A percentile compares a stretch with the other conserved stretches of the same genome.
Conservation (phyloP, 2,329 filamentous ascomycete genomes). For the Talaromyces sp. region DNA sequence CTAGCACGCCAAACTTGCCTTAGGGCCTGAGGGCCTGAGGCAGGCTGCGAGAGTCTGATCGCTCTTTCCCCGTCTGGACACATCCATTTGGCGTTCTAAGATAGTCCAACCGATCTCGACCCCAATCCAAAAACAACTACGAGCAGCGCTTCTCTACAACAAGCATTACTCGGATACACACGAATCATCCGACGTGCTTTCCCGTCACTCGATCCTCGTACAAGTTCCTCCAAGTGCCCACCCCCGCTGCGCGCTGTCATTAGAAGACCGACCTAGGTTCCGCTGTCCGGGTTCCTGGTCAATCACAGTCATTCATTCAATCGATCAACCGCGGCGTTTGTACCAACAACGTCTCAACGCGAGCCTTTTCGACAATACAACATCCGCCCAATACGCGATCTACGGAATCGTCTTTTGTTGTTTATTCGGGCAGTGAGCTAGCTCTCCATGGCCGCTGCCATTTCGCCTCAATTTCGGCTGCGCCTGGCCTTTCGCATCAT, state of each 20-base stretch:
- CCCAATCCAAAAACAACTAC: too few relatives aligned
- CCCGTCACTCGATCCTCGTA: background rate
- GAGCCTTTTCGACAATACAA: background rate
- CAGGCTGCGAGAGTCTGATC: conserved; percentile 1
- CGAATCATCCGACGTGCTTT: background rate
- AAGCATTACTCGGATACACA: background rate
- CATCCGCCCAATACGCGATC: background rate
- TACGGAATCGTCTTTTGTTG: background rate
- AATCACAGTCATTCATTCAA: background rate
- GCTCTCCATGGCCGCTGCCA: conserved; percentile 13
- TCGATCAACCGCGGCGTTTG: background rate
- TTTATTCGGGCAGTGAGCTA: conserved; percentile 1
- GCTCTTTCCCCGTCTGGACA: background rate
- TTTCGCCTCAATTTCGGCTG: conserved; percentile 9
- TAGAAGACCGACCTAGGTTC: background rate
- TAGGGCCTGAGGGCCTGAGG: conserved; percentile 2
- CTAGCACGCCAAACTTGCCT: background rate
- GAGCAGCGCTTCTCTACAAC: background rate
- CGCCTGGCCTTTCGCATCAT: conserved; percentile 8
- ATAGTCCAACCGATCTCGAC: background rate
- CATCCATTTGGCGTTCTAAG: too few relatives aligned
- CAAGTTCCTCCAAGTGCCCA: background rate
- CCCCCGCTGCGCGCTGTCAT: background rate
- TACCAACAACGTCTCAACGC: background rate
- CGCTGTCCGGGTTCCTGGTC: background rate